Percentiles rank a stretch among this genome's conserved stretches.
Conservation (phyloP, 139 green algal species). For the Volvox africanus region DNA sequence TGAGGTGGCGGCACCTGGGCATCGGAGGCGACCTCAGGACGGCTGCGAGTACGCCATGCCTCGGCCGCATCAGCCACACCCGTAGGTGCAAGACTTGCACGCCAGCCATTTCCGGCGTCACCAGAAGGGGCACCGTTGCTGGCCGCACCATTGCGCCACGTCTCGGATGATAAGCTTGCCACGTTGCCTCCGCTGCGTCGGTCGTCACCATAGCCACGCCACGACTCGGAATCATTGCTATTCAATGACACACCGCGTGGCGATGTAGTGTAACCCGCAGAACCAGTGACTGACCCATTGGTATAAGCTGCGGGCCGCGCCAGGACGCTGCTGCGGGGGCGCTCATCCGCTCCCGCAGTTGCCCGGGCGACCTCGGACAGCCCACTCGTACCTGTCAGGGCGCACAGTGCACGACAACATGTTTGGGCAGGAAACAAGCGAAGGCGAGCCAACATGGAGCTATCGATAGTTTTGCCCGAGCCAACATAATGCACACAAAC, state of each 20-base stretch:
- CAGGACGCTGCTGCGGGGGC: neutral
- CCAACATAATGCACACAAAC: no score
- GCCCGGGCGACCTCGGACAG: neutral
- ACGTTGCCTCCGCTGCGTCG: neutral
- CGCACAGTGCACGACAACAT: no score
- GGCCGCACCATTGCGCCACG: neutral
- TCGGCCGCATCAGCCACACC: slow-evolving; percentile 16
- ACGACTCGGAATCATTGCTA: neutral
- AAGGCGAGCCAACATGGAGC: no score
- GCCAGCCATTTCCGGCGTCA: neutral
- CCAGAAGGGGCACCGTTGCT: neutral
- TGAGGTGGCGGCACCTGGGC: neutral
- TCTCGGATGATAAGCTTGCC: neutral
- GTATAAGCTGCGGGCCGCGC: neutral
- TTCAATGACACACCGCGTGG: neutral
- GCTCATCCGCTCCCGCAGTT: neutral
- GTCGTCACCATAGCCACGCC: slow-evolving; percentile 4
- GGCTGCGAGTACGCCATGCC: neutral
- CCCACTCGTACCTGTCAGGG: neutral
- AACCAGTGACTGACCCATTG: neutral
- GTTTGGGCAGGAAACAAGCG: no score
- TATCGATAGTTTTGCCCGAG: no score
- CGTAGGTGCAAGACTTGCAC: neutral
- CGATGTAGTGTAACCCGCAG: neutral
- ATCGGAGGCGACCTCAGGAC: neutral